Percentiles rank a stretch among this genome's conserved stretches.
Evolutionary conservation across 768 basidiomycete species (phyloP).

Genomic region (Cubamyces lactineus): DNA sequence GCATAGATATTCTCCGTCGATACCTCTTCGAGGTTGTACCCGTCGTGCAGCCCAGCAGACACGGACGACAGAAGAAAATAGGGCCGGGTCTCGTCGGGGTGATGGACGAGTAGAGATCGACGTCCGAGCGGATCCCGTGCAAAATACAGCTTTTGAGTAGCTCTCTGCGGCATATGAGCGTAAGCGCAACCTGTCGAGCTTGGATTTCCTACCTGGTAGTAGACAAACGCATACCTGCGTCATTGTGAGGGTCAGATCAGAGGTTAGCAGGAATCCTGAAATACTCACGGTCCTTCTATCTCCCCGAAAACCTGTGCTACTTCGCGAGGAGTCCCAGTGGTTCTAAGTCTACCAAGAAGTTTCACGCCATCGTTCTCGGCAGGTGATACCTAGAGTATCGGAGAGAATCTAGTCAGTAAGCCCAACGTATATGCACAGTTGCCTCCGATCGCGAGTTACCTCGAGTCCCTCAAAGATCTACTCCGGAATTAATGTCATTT

Average conservation of each 20-base stretch:
- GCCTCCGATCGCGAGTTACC: conserved; percentile 39
- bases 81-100: conserved; percentile 50
- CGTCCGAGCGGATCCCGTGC: conserved; percentile 85
- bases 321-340: conserved; percentile 37
- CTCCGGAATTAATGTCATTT: background rate
- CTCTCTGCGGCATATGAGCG: conserved; percentile 39
- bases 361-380: conserved; percentile 76
- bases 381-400: conserved; percentile 48
- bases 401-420: background rate
- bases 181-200: background rate
- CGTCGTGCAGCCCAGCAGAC: conserved; percentile 50
- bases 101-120: conserved; percentile 78
- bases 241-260: background rate
- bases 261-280: background rate
- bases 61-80: conserved; percentile 69
- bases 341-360: conserved; percentile 42
- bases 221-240: conserved; percentile 77
- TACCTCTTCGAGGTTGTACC: conserved; percentile 64
- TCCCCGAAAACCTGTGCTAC: conserved; percentile 55
- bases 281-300: conserved; percentile 82
- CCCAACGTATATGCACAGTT: background rate
- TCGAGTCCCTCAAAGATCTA: conserved; percentile 82
- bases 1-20: conserved; percentile 59
- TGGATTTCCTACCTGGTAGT: conserved; percentile 61
- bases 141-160: conserved; percentile 58